These are phyloP conservation scores for Chlorokybus atmophyticus DNA, from an alignment of 139 green algal species.

Conservation along the genomic window DNA sequence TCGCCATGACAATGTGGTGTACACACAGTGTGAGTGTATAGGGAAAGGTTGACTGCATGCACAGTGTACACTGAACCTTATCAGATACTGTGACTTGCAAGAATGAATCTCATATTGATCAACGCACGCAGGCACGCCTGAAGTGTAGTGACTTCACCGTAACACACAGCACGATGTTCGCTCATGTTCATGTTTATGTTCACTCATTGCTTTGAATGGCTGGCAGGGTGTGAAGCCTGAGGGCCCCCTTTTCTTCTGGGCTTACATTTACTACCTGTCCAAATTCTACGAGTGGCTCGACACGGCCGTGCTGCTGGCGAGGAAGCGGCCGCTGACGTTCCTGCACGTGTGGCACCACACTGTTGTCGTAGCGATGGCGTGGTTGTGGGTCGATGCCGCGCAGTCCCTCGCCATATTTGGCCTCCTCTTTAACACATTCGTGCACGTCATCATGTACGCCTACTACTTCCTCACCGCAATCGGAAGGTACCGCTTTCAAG, in stretches of 20 bases:
- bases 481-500: no score
- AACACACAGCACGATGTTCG: no score
- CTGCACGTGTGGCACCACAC: slow-evolving; percentile 34
- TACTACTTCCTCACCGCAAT: slow-evolving; percentile 24
- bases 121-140: neutral
- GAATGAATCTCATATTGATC: neutral
- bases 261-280: slow-evolving; percentile 40
- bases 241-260: slow-evolving; percentile 33
- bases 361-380: slow-evolving; percentile 34
- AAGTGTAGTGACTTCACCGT: slow-evolving; percentile 9
- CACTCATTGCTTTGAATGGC: slow-evolving; percentile 25
- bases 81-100: no score
- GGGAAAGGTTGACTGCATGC: no score
- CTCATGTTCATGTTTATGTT: neutral
- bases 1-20: no score
- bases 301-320: slow-evolving; percentile 36
- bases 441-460: slow-evolving; percentile 44
- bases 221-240: slow-evolving; percentile 6
- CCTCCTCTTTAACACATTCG: slow-evolving; percentile 34
- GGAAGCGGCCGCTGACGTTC: slow-evolving; percentile 33
- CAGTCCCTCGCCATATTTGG: slow-evolving; percentile 36
- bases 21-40: no score
- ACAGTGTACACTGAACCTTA: no score
- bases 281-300: slow-evolving; percentile 48
- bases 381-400: slow-evolving; percentile 29